Evolutionary conservation across 306 rosid genomes (phyloP), one percentile per base, ranked within the genome.

Genomic region (Vicia faba): DNA sequence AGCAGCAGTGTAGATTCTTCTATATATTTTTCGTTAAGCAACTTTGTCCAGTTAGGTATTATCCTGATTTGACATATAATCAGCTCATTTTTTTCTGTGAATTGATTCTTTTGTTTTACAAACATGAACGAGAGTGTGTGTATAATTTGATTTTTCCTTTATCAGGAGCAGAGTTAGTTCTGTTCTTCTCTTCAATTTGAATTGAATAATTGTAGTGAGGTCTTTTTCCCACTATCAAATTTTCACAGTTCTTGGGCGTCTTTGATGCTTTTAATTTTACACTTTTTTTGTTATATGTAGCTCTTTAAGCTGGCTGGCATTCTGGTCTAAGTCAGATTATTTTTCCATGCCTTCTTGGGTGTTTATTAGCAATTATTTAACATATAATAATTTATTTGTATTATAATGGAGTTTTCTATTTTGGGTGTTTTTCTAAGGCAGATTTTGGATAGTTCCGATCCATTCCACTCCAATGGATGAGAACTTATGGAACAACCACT

Each of bases 51-150:
- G 41, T 50, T 63, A 57, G 75, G 74, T 63, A 66, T 39, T 35
- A 2, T 68, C 20, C 6, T 53, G 72, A 48, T 71, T 78, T 28
- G 49, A 12, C 16, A 74, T 66, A 13, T 59, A 15, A 61, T 69
- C 75, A 40, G 77, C 79, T 78, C 68, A 66, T 54, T 66, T 74
- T 63, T 68, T 48, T 55, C 46, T 72, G 78, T 78, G 66, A 66
- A 60, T 50, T 60, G 23, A 66, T 78, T 64, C 71, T 61, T 77
- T 68, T 16, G 61, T 57, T 66, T 43, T 3, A n/a, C 55, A 51
- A 78, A 57, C n/a, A 7, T 72, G 54, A n/a, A n/a, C n/a, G n/a
- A n/a, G n/a, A 41, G 81, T 9, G 63, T 73, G 77, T 64, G 55
- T 41, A 74, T 77, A 81, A 33, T 54, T 68, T 57, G 45, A 62